These are phyloP conservation scores for Cajanus cajan DNA, from an alignment of 306 rosid species.

Conservation along the genomic window DNA sequence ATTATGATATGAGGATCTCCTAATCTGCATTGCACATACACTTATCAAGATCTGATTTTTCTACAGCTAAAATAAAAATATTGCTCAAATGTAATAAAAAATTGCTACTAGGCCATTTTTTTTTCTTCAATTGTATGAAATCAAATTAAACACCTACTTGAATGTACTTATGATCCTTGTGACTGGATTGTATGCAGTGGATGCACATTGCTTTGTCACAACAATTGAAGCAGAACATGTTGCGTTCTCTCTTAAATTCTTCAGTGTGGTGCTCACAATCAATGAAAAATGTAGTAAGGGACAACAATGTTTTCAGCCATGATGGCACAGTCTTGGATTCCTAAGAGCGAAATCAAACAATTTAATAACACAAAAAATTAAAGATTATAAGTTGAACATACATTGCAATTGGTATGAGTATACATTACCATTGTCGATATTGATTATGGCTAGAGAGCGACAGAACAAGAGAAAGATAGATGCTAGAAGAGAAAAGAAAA, in stretches of 20 bases:
- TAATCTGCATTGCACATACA: slow-evolving; percentile 38
- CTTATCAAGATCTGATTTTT: background rate
- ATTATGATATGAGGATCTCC: slow-evolving; percentile 56
- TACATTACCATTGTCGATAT: slow-evolving; percentile 33
- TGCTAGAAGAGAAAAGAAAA: background rate
- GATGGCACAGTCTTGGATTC: slow-evolving; percentile 34
- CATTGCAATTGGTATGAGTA: background rate
- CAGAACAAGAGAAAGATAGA: background rate
- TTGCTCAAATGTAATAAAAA: background rate
- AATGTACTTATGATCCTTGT: slow-evolving; percentile 47
- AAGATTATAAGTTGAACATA: background rate
- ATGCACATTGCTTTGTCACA: slow-evolving; percentile 33
- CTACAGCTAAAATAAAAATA: background rate
- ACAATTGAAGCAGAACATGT: slow-evolving; percentile 57
- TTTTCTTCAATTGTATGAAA: background rate
- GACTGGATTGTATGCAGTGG: slow-evolving; percentile 36
- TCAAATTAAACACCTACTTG: slow-evolving; percentile 35
- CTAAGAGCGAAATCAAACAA: slow-evolving; percentile 9
- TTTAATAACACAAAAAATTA: background rate
- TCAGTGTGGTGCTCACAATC: slow-evolving; percentile 32
- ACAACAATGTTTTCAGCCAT: slow-evolving; percentile 49
- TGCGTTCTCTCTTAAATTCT: slow-evolving; percentile 44
- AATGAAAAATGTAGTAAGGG: slow-evolving; percentile 37
- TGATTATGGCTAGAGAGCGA: background rate
- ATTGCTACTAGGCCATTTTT: too few species aligned